Base-by-base conservation (phyloP, 257 asterid genomes). In the Voacanga thouarsii region DNA sequence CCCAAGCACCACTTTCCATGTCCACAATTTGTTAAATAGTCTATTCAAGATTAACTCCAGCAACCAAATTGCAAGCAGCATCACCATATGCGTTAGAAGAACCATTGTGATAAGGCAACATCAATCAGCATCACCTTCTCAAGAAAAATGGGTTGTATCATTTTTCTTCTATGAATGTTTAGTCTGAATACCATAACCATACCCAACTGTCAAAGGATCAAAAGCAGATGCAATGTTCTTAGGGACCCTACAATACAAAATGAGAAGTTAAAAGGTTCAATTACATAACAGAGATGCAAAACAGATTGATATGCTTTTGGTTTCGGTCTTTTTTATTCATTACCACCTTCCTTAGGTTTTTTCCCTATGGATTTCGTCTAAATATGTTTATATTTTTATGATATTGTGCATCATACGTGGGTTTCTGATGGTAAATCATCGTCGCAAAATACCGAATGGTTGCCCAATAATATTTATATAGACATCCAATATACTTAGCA, bases 1-100 rank as follows among this genome's bases (percentile, higher is more conserved):
- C 92, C 98, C 98, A 94, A 64, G 84, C 87, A 51, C 96, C 98
- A 67, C 97, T 97, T 16, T 97, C 97, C 96, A 93, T 86, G 84
- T 93, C 96, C 82, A 93, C 80, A 77, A 93, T 72, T 75, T 91
- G 94, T 84, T 93, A 92, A 78, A 91, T 85, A 18, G 93, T 89
- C 77, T 81, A 85, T 77, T 93, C 97, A 39, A 88, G 81, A 86
- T 79, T 86, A 75, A 75, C 84, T 75, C 83, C 89, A 63, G 86
- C 85, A 67, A 86, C 93, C 82, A 89, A 80, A 86, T 44, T 86
- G 74, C 92, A 84, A 82, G 92, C 94, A 82, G 84, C 86, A 84
- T 81, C 84, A 77, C 83, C 75, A 78, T 79, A 82, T 47, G 61
- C 75, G 79, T 78, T 82, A 67, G 87, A 66, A 56, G 87, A 78